Evolutionary conservation across 345 rosid species (phyloP), one percentile per base, ranked within the genome.

Genomic region (Tarenaya hassleriana): DNA sequence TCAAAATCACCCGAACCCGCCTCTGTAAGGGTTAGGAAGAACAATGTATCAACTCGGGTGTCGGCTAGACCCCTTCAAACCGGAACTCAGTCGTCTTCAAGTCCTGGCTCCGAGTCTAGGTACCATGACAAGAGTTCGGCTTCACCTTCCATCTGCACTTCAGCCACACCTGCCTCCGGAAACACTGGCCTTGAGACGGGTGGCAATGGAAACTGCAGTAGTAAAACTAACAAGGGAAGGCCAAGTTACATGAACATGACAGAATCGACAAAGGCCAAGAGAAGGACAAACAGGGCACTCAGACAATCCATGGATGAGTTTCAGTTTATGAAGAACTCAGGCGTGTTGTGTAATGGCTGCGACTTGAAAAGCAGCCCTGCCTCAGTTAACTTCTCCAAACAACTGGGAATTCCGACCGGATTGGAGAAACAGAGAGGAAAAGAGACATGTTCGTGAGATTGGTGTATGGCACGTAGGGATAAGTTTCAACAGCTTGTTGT

Each of bases 231-330:
- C n/a, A 52, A 58, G 61, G 47, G 61, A 45, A 75, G 70, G 70
- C 97, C 94, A 11, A 88, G 66, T 66, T 92, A 92, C 48, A 85
- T 92, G 98, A 83, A 62, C 60, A 42, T 83, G 56, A 92, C 98
- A 0, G 86, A 85, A 62, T 85, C 98, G 32, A 92, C 80, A 11
- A 92, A 85, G 82, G 95, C 95, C 0, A 88, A 88, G 60, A 70
- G 72, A 62, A 81, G 77, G 67, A 55, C 43, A 10, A 62, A 64
- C 42, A 69, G 86, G 35, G 73, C 55, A 19, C 78, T 71, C 13
- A 87, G 94, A 59, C 96, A 81, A 47, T 85, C 95, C 34, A 88
- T 85, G 95, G 94, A 92, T 66, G 98, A 92, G 68, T 78, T 79
- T 66, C 94, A 83, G 79, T 85, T 88, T 64, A 66, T 75, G 34